Base-by-base conservation (phyloP, 2,329 filamentous ascomycete genomes). In the Aspergillus carbonarius region DNA sequence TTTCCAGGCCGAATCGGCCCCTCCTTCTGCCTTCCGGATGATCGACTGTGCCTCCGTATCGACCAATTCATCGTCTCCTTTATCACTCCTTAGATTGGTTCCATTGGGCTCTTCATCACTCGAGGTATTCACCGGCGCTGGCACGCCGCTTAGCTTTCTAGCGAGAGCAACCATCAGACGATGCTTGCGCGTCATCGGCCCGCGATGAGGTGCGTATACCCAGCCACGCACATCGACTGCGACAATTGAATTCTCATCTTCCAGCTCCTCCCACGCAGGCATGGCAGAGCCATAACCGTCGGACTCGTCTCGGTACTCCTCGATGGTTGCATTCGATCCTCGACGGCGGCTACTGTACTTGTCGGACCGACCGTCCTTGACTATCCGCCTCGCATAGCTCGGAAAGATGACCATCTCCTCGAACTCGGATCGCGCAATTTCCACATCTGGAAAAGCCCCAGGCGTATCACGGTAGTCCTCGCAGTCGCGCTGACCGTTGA, bases 371-470 rank as follows among this genome's bases (percentile, higher is more conserved):
- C 75, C 72, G 74, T 78, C 62, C 64, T 79, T 88, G 34, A 84
- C 74, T 72, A 96, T 89, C 60, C 82, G 83, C 70, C 93, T 87
- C 8, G 91, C 92, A 72, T 99, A 99, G 54, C 92, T 97, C 0
- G 95, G 95, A 66, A 99, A 99, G 23, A 99, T 74, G 9, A 99
- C 86, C 87, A 99, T 91, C 77, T 98, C 91, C 73, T 97, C 92
- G 60, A 92, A 85, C 12, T 91, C 93, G 61, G 87, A 88, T 10
- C 87, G 84, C 15, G 89, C 85, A 60, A 96, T 90, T n/a, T 89
- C 85, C 17, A 91, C 89, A 66, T 96, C 89, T 0, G 92, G 91
- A 69, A 96, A 97, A 1, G 88, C 86, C 0, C 89, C 90, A 0
- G 91, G 88, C 30, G 91, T 89, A 25, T 75, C 61, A 17, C 60